These are phyloP conservation scores for Schizosaccharomyces cryophilus DNA, from an alignment of 805 yeast genomes.

Conservation along the genomic window DNA sequence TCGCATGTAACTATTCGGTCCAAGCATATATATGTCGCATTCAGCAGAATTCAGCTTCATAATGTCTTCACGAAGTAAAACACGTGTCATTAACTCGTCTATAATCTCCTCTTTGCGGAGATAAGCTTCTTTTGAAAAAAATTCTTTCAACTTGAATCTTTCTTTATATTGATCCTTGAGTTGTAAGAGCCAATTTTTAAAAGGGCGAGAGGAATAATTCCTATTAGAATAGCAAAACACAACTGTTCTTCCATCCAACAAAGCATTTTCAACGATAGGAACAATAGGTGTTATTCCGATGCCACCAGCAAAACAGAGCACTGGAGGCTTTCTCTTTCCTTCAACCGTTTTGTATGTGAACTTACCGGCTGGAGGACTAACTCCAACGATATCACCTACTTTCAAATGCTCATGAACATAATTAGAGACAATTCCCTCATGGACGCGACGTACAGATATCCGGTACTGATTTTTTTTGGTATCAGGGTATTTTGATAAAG, in stretches of 20 bases:
- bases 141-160: background rate
- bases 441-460: background rate
- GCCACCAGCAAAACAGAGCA: background rate
- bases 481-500: background rate
- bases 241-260: background rate
- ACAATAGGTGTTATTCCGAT: background rate
- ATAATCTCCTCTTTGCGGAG: background rate
- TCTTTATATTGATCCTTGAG: background rate
- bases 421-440: background rate
- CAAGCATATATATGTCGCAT: background rate
- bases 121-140: background rate
- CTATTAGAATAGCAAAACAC: background rate
- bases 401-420: background rate
- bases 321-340: background rate
- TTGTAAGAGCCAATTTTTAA: background rate
- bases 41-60: background rate
- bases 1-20: background rate
- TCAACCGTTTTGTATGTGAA: background rate
- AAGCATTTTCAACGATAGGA: background rate
- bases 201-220: background rate
- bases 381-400: background rate
- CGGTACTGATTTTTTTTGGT: background rate
- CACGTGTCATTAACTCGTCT: background rate
- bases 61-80: background rate
- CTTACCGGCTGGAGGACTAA: background rate